Evolutionary conservation across 2,329 filamentous ascomycete species (phyloP).

Genomic region (Penicillium sp.): DNA sequence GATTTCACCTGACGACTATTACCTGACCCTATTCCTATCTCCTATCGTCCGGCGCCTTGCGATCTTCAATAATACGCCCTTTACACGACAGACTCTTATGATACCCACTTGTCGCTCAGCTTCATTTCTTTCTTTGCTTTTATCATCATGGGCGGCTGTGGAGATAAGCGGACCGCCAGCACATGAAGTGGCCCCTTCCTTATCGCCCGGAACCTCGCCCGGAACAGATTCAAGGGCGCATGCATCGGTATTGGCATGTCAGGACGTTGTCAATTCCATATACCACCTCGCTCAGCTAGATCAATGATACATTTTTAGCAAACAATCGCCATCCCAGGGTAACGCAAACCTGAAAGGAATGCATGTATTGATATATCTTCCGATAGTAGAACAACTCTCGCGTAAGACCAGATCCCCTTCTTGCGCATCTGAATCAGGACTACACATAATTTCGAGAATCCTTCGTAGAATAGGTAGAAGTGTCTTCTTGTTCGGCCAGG

Average conservation of each 20-base stretch:
- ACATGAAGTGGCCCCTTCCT: slow-evolving; percentile 1
- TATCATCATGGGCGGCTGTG: slow-evolving; percentile 13
- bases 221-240: neutral
- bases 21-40: slow-evolving; percentile 15
- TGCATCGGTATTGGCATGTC: slow-evolving; percentile 3
- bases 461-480: no score
- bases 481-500: no score
- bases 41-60: slow-evolving; percentile 14
- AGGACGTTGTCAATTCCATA: no score
- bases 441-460: no score
- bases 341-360: no score
- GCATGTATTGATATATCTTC: no score
- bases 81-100: slow-evolving; percentile 37
- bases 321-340: no score
- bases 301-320: no score
- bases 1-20: slow-evolving; percentile 8
- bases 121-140: slow-evolving; percentile 20
- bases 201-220: neutral
- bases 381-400: no score
- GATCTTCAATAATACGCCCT: slow-evolving; percentile 28
- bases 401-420: no score
- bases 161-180: neutral
- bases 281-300: no score
- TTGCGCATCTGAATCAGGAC: no score
- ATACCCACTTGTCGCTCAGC: slow-evolving; percentile 38